Evolutionary conservation across 306 rosid genomes (phyloP).

Genomic region (Inga leiocalycina): DNA sequence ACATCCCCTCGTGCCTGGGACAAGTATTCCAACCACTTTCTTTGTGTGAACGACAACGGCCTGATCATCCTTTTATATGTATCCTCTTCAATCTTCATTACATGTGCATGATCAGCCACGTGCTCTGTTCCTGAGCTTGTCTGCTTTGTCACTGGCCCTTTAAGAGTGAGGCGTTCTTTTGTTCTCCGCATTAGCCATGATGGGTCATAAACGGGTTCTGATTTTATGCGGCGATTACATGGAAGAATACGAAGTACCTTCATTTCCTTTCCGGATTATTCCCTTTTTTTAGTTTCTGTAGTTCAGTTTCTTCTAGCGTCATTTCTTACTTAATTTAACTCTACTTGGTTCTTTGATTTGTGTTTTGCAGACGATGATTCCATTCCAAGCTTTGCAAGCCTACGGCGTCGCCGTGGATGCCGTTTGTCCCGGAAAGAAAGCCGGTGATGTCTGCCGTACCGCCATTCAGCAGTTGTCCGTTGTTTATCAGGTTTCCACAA

Average conservation of each 20-base stretch:
- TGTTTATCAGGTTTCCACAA: constrained; percentile 45
- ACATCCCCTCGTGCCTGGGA: too few relatives aligned
- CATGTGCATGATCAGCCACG: too few relatives aligned
- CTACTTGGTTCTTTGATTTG: not conserved
- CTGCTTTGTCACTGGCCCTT: not conserved
- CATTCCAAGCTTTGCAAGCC: constrained; percentile 64
- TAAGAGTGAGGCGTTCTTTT: not conserved
- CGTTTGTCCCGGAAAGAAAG: constrained; percentile 79
- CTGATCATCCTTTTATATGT: too few relatives aligned
- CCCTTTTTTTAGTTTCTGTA: not conserved
- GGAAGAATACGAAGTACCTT: constrained; percentile 78
- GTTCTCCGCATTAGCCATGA: not conserved
- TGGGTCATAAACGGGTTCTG: constrained; percentile 61
- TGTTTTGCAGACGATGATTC: constrained; percentile 53
- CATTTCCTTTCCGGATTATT: not conserved
- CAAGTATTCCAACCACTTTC: too few relatives aligned
- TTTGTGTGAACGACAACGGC: too few relatives aligned
- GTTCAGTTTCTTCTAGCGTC: not conserved
- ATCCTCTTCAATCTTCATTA: too few relatives aligned
- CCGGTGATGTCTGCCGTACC: constrained; percentile 81
- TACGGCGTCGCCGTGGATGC: constrained; percentile 68
- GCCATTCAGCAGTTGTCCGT: constrained; percentile 46
- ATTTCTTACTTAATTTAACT: not conserved
- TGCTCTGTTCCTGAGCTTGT: not conserved
- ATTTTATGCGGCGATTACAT: constrained; percentile 84